Evolutionary conservation across 257 asterid genomes (phyloP).

Genomic region (Ajuga chamaepitys): DNA sequence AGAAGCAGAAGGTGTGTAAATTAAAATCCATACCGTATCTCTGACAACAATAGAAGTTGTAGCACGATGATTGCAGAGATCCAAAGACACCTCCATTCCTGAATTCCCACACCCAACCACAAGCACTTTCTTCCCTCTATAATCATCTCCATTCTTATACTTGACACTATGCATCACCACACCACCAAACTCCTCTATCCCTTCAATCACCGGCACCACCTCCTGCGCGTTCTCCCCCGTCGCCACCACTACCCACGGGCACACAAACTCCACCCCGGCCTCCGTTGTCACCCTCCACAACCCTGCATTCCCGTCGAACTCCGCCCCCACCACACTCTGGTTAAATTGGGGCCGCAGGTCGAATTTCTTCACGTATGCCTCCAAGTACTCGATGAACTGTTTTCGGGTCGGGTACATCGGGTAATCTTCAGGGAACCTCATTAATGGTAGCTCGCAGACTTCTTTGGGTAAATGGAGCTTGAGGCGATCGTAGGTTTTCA

Average conservation of each 20-base stretch:
- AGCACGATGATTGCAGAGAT: constrained; percentile 62
- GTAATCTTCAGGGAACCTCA: constrained; percentile 44
- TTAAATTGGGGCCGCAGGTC: constrained; percentile 46
- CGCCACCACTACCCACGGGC: constrained; percentile 75
- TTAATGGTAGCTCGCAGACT: constrained; percentile 67
- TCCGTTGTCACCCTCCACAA: constrained; percentile 44
- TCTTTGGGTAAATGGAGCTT: constrained; percentile 66
- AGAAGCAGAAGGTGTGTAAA: not conserved
- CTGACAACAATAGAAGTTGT: constrained; percentile 54
- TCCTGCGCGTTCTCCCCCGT: constrained; percentile 94
- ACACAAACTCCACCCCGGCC: constrained; percentile 37
- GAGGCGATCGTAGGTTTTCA: constrained; percentile 62
- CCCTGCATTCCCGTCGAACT: constrained; percentile 29
- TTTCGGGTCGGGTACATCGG: constrained; percentile 52
- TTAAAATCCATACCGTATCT: constrained; percentile 39
- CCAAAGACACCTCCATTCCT: constrained; percentile 90
- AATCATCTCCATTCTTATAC: constrained; percentile 52
- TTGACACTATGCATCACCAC: constrained; percentile 52
- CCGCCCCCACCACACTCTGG: constrained; percentile 37
- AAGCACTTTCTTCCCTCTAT: constrained; percentile 50
- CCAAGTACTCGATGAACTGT: constrained; percentile 50
- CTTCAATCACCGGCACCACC: constrained; percentile 51
- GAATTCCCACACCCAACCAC: constrained; percentile 94
- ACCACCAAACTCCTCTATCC: constrained; percentile 46
- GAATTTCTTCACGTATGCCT: constrained; percentile 40